phyloP scores from a whole-genome alignment of 345 rosid species.

The Fremontodendron californicum region DNA sequence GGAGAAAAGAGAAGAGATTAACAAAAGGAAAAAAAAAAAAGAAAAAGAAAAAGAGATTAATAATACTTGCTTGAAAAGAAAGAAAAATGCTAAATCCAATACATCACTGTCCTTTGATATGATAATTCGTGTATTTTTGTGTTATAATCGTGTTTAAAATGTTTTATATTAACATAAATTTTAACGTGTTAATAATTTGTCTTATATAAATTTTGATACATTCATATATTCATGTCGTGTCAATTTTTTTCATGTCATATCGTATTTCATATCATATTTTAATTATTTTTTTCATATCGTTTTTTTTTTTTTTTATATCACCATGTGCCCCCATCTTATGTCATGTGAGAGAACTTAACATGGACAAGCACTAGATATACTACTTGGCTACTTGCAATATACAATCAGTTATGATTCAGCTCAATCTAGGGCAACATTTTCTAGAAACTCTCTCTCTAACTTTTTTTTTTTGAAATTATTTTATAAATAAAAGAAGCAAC shows the following conservation, averaged over 20 bases:
- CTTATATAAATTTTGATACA: too few species aligned
- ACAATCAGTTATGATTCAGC: background rate
- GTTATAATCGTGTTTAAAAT: too few species aligned
- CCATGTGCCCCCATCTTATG: too few species aligned
- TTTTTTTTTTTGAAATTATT: background rate
- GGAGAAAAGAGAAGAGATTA: background rate
- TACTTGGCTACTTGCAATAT: background rate
- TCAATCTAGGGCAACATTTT: background rate
- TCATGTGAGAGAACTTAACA: background rate
- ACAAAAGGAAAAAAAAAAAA: background rate
- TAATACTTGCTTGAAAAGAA: background rate
- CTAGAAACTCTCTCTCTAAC: background rate
- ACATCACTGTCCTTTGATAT: background rate
- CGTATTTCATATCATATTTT: too few species aligned
- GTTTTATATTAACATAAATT: too few species aligned
- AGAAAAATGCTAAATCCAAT: background rate
- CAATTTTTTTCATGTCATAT: too few species aligned
- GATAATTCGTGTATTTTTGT: too few species aligned
- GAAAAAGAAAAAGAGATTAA: background rate
- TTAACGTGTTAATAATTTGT: too few species aligned
- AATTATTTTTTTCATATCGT: too few species aligned
- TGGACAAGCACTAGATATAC: background rate
- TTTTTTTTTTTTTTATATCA: too few species aligned
- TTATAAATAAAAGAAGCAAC: conserved; percentile 6
- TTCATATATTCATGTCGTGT: too few species aligned